A percentile compares a stretch with the other conserved stretches of the same genome.
These are phyloP conservation scores for Backusella liffmaniae DNA, from an alignment of 192 early-diverging fungal species.

Conservation along the genomic window DNA sequence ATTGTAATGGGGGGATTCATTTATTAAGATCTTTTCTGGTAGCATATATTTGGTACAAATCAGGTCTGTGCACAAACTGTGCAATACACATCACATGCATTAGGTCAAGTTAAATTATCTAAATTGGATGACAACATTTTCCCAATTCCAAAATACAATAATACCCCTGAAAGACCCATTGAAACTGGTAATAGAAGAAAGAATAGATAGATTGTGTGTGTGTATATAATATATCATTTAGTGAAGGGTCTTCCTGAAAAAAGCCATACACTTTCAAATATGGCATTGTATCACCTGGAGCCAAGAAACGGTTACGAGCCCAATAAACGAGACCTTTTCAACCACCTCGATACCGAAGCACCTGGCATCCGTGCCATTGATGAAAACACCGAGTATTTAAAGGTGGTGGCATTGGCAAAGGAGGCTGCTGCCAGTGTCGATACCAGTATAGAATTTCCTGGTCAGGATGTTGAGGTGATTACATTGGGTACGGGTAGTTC, in stretches of 20 bases:
- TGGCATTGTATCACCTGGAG: constrained; percentile 62
- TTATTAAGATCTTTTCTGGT: constrained; percentile 8
- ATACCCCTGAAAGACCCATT: constrained; percentile 33
- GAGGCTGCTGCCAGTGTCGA: constrained; percentile 31
- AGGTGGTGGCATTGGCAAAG: constrained; percentile 28
- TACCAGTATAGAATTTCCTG: constrained; percentile 28
- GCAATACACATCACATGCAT: constrained; percentile 64
- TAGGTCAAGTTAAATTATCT: constrained; percentile 64
- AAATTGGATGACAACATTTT: constrained; percentile 64
- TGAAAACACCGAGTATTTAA: constrained; percentile 38
- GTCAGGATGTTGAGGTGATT: constrained; percentile 47
- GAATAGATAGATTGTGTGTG: background rate
- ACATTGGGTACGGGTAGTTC: constrained; percentile 92
- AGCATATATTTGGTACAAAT: constrained; percentile 75
- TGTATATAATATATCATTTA: background rate
- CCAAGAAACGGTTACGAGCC: constrained; percentile 56
- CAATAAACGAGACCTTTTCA: constrained; percentile 29
- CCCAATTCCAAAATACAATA: constrained; percentile 65
- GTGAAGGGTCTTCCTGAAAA: constrained; percentile 16
- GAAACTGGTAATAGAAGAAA: background rate
- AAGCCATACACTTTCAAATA: constrained; percentile 20
- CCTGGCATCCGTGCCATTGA: constrained; percentile 16
- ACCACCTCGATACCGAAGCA: constrained; percentile 12
- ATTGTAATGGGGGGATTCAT: background rate
- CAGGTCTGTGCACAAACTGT: constrained; percentile 63